A percentile compares a stretch with the other conserved stretches of the same genome.
Evolutionary conservation across 2,329 filamentous ascomycete genomes (phyloP).

Genomic region (Aureobasidium melanogenum): DNA sequence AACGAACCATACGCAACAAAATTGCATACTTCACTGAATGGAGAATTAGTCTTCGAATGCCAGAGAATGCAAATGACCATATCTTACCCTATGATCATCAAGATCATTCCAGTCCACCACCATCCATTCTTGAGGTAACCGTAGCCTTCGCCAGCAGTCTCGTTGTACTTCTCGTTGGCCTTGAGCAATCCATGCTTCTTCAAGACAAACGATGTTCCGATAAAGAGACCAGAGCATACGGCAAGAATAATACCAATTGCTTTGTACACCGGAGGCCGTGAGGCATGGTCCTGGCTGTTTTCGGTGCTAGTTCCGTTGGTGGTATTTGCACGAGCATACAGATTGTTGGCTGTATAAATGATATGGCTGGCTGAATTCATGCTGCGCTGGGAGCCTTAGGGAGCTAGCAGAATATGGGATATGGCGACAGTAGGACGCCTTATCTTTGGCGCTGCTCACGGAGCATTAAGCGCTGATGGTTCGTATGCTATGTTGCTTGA

Average conservation of each 20-base stretch:
- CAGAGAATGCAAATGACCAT: not conserved
- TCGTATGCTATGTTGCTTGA: not conserved
- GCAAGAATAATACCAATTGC: constrained; percentile 79
- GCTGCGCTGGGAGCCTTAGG: constrained; percentile 9
- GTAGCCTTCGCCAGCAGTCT: constrained; percentile 92
- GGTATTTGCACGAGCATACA: constrained; percentile 38
- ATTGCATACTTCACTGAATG: constrained; percentile 69
- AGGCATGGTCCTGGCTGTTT: constrained; percentile 16
- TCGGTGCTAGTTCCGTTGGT: constrained; percentile 18
- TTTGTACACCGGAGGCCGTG: constrained; percentile 60
- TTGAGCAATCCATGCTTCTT: constrained; percentile 88
- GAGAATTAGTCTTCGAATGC: not conserved
- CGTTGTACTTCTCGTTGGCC: constrained; percentile 93
- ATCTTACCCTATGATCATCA: constrained; percentile 75
- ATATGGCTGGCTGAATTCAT: constrained; percentile 37
- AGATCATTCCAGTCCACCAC: constrained; percentile 93
- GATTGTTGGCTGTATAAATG: constrained; percentile 31
- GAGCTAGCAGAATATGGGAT: not conserved
- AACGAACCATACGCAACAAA: constrained; percentile 71
- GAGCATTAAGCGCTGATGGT: constrained; percentile 4
- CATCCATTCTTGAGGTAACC: constrained; percentile 90
- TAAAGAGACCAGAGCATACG: constrained; percentile 80
- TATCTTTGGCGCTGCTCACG: constrained; percentile 3
- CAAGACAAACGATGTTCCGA: constrained; percentile 87
- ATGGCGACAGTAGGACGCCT: not conserved